A percentile compares a stretch with the other conserved stretches of the same genome.
These are phyloP conservation scores for Calonectria leucothoes DNA, from an alignment of 2,329 filamentous ascomycete genomes.

Conservation along the genomic window DNA sequence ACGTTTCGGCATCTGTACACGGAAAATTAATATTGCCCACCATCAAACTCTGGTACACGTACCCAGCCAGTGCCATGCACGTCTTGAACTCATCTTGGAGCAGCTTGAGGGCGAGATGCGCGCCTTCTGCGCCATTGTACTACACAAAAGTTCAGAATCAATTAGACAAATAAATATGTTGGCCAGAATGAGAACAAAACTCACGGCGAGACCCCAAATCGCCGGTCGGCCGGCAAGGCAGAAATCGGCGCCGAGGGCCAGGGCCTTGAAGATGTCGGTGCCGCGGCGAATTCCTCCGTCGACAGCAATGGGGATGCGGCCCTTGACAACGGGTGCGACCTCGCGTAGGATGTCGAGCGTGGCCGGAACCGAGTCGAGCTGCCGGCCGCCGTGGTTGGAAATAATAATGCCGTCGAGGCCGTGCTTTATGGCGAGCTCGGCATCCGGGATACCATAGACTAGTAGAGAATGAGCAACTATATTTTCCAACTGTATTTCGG, in stretches of 20 bases:
- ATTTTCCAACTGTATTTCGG: not conserved
- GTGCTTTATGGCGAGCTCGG: constrained; percentile 41
- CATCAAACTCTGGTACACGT: not conserved
- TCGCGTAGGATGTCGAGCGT: constrained; percentile 46
- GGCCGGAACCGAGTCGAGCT: constrained; percentile 46
- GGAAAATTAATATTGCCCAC: not conserved
- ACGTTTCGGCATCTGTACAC: constrained; percentile 15
- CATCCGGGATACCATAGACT: constrained; percentile 47
- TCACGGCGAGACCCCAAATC: constrained; percentile 29
- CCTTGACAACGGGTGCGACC: constrained; percentile 38
- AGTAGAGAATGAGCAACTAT: not conserved
- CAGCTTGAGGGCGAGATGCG: constrained; percentile 14
- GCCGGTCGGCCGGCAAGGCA: constrained; percentile 25
- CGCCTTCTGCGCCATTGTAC: constrained; percentile 21
- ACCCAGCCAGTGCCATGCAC: constrained; percentile 22
- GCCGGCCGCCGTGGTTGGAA: constrained; percentile 49
- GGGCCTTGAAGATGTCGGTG: constrained; percentile 48
- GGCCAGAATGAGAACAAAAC: not conserved
- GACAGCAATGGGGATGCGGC: constrained; percentile 38
- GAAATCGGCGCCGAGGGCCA: constrained; percentile 47
- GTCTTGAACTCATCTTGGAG: constrained; percentile 24
- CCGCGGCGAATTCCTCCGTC: constrained; percentile 51
- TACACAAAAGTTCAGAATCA: not conserved
- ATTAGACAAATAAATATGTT: too few relatives aligned
- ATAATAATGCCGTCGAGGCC: constrained; percentile 47